Evolutionary conservation across 352 stramenopile genomes (phyloP).

Genomic region (Globisporangium okanoganense): DNA sequence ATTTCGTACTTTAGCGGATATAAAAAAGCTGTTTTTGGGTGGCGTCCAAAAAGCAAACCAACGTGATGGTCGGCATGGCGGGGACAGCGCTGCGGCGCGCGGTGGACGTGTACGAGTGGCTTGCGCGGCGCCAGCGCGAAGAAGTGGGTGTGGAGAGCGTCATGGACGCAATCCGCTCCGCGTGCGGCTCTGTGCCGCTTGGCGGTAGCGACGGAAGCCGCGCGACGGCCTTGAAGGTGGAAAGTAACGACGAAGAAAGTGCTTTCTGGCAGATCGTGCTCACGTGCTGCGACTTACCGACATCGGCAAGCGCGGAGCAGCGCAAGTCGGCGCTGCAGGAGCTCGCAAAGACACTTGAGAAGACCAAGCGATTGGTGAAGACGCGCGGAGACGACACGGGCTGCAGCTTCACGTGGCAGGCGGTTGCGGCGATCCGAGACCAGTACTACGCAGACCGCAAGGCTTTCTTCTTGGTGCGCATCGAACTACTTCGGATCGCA

Average conservation of each 20-base stretch:
- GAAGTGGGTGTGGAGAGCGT: constrained; percentile 29
- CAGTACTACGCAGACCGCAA: constrained; percentile 39
- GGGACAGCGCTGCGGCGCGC: constrained; percentile 6
- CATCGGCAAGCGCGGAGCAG: constrained; percentile 19
- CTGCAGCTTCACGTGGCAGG: constrained; percentile 14
- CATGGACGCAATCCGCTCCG: constrained; percentile 40
- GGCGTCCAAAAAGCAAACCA: constrained; percentile 1
- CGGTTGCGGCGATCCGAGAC: constrained; percentile 22
- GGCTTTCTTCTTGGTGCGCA: constrained; percentile 48
- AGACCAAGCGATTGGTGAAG: background rate
- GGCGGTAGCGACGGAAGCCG: constrained; percentile 24
- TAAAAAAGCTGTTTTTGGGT: no score
- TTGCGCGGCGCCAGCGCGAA: constrained; percentile 29
- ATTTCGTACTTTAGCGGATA: background rate
- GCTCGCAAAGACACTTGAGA: constrained; percentile 5
- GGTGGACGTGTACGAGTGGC: constrained; percentile 31
- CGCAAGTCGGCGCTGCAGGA: constrained; percentile 24
- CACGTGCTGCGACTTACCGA: constrained; percentile 28
- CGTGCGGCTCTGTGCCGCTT: constrained; percentile 46
- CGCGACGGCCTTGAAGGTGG: background rate
- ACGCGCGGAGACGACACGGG: background rate
- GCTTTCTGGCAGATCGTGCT: constrained; percentile 29
- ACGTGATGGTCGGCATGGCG: constrained; percentile 17
- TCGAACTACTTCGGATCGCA: constrained; percentile 47
- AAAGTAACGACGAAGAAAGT: constrained; percentile 6